phyloP scores from a whole-genome alignment of 1,284 basidiomycete genomes.

The Leccinum cinnamomeum region DNA sequence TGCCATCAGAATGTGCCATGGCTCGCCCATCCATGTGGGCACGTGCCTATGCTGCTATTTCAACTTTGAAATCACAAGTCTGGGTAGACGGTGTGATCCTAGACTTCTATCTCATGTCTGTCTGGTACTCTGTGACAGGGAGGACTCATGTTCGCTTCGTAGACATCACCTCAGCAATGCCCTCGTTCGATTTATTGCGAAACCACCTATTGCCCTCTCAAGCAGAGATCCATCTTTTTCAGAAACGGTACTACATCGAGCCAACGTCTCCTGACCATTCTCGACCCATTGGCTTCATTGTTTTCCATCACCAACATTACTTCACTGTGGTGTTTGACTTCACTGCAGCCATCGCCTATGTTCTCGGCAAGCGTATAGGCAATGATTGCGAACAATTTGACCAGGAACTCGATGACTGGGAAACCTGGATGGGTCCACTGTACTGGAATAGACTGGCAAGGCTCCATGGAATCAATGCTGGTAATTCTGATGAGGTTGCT shows the following conservation, averaged over 20 bases:
- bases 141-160: not conserved
- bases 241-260: not conserved
- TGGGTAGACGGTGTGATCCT: not conserved
- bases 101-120: not conserved
- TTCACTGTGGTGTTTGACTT: not conserved
- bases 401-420: not conserved
- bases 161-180: not conserved
- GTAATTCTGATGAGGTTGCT: not conserved
- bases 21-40: conserved; percentile 1
- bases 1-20: not conserved
- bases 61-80: not conserved
- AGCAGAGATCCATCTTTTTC: not conserved
- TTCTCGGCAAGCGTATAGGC: not conserved
- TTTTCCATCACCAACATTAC: not conserved
- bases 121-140: not conserved
- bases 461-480: not conserved
- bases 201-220: not conserved
- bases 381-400: not conserved
- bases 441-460: not conserved
- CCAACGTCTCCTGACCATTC: not conserved
- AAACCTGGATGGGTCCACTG: not conserved
- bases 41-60: not conserved
- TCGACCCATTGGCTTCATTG: not conserved
- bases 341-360: not conserved
- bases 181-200: not conserved